Base-by-base conservation (phyloP, 2,329 filamentous ascomycete genomes). In the Emmonsiellopsis sp. region DNA sequence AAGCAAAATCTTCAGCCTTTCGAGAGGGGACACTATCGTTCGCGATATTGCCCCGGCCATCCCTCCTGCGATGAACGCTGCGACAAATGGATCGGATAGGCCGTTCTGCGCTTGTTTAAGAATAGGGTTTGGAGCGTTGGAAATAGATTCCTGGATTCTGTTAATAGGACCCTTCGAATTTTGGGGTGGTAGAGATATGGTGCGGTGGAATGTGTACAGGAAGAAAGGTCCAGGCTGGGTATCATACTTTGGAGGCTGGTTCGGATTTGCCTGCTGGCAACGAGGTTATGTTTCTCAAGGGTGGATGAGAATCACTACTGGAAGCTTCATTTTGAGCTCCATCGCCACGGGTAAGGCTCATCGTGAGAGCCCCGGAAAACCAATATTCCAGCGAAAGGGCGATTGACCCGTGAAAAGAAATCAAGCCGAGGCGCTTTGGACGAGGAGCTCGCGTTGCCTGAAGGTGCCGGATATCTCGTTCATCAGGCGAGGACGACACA, bases 1-100 rank as follows among this genome's bases (percentile, higher is more conserved):
- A 69, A 96, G 90, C n/a, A 98, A 78, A 62, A 98, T 98, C 76
- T 98, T 97, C 55, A 98, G 79, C 58, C 93, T 84, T 72, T 98
- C 93, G 39, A 98, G 82, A 3, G 93, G 93, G 13, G 92, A 97
- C 4, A 98, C 93, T 47, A 97, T 92, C 27, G 93, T 98, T 66
- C 93, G 83, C 34, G 93, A 97, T n/a, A 98, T 92, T 43, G 93
- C 93, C 55, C 93, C 93, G 13, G 93, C 93, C 21, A 96, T 84
- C 60, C 93, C 93, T 57, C 93, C 93, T 33, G 89, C 93, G 64
- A 94, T 86, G 66, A 98, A 98, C 36, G 93, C 91, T 42, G 93
- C 92, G 36, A 90, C 74, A 40, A 96, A 85, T 3, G 92, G 91
- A 58, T 95, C 57, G 8, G 90, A 86, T 57, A 96, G 49, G 40